Conservation (phyloP, 1,284 basidiomycete species). For the Agroathelia rolfsii region DNA sequence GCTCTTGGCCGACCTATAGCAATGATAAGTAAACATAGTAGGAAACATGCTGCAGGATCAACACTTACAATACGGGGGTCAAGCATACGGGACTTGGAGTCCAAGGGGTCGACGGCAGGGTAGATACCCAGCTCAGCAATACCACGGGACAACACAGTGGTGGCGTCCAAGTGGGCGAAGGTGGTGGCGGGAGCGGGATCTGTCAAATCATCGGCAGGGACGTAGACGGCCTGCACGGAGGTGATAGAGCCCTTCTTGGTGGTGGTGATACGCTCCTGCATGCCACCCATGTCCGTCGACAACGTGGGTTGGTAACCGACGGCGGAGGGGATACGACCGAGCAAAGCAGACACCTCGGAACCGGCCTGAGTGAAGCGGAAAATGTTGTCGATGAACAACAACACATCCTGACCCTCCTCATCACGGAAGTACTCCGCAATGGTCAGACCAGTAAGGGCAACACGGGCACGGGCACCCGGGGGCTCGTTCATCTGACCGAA, state of each 20-base stretch:
- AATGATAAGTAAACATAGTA: constrained; percentile 3
- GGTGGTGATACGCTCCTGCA: constrained; percentile 99
- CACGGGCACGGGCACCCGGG: constrained; percentile 99
- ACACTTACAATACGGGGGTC: constrained; percentile 92
- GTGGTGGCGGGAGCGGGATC: constrained; percentile 99
- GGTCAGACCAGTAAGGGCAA: constrained; percentile 96
- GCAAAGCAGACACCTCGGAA: constrained; percentile 98
- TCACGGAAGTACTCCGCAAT: constrained; percentile 99
- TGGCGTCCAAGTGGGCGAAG: constrained; percentile 99
- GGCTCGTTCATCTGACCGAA: constrained; percentile 99
- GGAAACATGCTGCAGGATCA: constrained; percentile 3
- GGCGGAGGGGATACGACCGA: constrained; percentile 99
- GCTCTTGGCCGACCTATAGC: constrained; percentile 73
- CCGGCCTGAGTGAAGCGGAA: constrained; percentile 99
- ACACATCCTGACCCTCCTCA: constrained; percentile 99
- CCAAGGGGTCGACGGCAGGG: constrained; percentile 97
- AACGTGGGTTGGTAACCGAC: constrained; percentile 99
- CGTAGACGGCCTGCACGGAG: constrained; percentile 98
- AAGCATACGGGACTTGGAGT: constrained; percentile 99
- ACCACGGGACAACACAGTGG: constrained; percentile 96
- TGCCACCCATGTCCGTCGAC: constrained; percentile 99
- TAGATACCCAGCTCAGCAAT: constrained; percentile 99
- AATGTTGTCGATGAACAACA: constrained; percentile 99
- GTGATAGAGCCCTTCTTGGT: constrained; percentile 99
- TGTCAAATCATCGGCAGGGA: constrained; percentile 99